These are phyloP conservation scores for Lactarius vividus DNA, from an alignment of 768 basidiomycete species.

Conservation along the genomic window DNA sequence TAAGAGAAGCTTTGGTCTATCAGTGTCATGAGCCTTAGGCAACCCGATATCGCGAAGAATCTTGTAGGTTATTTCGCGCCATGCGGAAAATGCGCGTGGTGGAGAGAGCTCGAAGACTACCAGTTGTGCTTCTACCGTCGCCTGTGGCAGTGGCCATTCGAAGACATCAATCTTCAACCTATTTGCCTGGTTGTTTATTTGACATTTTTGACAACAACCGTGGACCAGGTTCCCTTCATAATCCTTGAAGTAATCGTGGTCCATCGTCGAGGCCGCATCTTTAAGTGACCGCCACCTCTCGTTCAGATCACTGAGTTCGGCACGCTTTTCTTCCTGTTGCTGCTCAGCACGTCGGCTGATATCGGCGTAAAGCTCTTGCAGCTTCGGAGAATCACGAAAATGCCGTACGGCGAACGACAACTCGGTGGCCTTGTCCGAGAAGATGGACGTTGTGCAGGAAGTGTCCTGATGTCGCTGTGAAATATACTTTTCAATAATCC, in stretches of 20 bases:
- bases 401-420: neutral
- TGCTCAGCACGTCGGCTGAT: neutral
- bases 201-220: neutral
- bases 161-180: neutral
- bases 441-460: neutral
- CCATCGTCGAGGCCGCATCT: neutral
- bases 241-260: neutral
- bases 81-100: neutral
- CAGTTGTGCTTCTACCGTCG: neutral
- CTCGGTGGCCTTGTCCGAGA: neutral
- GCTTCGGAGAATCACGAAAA: neutral
- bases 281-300: neutral
- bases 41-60: neutral
- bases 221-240: neutral
- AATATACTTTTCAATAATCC: neutral
- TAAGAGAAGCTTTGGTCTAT: neutral
- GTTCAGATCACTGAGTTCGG: neutral
- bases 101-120: neutral
- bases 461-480: neutral
- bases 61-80: conserved; percentile 1
- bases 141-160: neutral
- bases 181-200: neutral
- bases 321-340: neutral
- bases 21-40: neutral
- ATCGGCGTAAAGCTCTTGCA: neutral